A percentile compares a stretch with the other conserved stretches of the same genome.
Conservation (phyloP, 106 monocot species). For the Dendrobium chrysotoxum region DNA sequence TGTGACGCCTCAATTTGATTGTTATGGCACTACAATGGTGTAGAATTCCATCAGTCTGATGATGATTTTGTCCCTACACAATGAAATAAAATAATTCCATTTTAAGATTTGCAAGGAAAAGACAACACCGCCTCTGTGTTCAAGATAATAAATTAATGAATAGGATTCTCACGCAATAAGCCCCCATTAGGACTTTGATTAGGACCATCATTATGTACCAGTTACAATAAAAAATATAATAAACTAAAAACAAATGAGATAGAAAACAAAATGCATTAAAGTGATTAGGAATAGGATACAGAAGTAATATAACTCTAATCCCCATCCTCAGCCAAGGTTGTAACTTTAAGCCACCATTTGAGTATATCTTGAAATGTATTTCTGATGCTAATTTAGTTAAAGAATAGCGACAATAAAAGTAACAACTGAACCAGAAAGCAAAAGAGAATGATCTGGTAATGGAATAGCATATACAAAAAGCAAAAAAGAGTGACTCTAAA, state of each 20-base stretch:
- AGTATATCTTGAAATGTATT: conserved; percentile 23
- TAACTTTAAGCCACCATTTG: conserved; percentile 27
- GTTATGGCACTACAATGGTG: too few relatives aligned
- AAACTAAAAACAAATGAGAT: background rate
- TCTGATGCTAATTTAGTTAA: conserved; percentile 39
- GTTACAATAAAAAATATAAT: background rate
- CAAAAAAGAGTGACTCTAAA: too few relatives aligned
- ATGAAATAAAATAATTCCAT: too few relatives aligned
- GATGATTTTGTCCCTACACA: too few relatives aligned
- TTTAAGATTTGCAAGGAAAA: too few relatives aligned
- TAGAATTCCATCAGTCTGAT: too few relatives aligned
- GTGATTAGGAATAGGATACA: conserved; percentile 57
- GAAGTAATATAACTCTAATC: conserved; percentile 27
- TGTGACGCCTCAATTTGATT: too few relatives aligned
- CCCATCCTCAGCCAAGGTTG: conserved; percentile 34
- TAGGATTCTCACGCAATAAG: too few relatives aligned
- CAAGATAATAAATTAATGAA: conserved; percentile 4
- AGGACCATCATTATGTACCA: background rate
- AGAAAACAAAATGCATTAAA: background rate
- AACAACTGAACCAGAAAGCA: background rate
- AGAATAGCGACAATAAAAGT: conserved; percentile 17
- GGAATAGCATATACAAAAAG: background rate
- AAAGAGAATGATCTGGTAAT: background rate
- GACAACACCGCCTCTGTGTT: too few relatives aligned
- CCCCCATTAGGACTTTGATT: background rate